Evolutionary conservation across 2,329 filamentous ascomycete genomes (phyloP).

Genomic region (Pochonia chlamydosporia): DNA sequence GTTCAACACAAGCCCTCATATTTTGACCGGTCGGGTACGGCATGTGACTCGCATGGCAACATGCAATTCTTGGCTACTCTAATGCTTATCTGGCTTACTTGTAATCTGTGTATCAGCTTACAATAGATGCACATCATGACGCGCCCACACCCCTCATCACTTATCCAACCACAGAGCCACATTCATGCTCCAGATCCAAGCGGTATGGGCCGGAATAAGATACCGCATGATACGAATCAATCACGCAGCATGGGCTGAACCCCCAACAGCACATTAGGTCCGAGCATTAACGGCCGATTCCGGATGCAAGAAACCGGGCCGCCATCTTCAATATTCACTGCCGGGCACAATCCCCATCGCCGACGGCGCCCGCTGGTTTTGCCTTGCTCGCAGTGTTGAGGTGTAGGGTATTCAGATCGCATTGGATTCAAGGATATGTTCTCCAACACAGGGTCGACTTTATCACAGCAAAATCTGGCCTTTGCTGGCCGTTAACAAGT

Average conservation of each 20-base stretch:
- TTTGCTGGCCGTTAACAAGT: too few relatives aligned
- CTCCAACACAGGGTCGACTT: too few relatives aligned
- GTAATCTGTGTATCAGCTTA: background rate
- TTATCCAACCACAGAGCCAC: background rate
- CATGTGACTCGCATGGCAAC: background rate
- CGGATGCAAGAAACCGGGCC: background rate
- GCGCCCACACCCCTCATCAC: background rate
- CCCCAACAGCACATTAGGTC: background rate
- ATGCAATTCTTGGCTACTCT: background rate
- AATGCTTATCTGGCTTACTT: background rate
- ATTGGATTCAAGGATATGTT: too few relatives aligned
- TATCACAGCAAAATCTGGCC: too few relatives aligned
- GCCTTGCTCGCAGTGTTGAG: too few relatives aligned
- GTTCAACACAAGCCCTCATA: too few relatives aligned
- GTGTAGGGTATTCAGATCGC: too few relatives aligned
- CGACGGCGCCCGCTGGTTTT: background rate
- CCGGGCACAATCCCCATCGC: background rate
- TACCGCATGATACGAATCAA: background rate
- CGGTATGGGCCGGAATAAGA: background rate
- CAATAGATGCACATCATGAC: background rate
- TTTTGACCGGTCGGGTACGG: background rate
- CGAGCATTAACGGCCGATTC: background rate
- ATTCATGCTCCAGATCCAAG: background rate
- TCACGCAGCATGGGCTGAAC: background rate
- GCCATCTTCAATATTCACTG: background rate